These are phyloP conservation scores for Barnettozyma wickerhamii DNA, from an alignment of 805 yeast species.

Conservation along the genomic window DNA sequence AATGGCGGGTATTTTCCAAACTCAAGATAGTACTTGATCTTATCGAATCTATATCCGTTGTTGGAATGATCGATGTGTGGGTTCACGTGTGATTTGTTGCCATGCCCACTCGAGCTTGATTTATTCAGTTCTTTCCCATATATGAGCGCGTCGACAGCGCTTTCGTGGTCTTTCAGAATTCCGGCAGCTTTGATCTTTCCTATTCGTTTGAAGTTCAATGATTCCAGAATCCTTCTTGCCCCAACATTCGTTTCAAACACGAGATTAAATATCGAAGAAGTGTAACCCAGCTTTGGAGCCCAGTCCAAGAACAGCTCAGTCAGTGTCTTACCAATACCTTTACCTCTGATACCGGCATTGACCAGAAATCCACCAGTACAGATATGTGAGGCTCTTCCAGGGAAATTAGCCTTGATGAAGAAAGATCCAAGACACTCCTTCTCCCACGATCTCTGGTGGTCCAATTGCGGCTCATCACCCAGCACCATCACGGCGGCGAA, in stretches of 20 bases:
- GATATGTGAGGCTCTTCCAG: conserved; percentile 91
- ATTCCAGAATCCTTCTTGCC: conserved; percentile 74
- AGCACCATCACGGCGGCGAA: conserved; percentile 73
- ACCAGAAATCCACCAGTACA: conserved; percentile 87
- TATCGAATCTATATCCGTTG: conserved; percentile 61
- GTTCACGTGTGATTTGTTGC: conserved; percentile 4
- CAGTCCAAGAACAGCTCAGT: conserved; percentile 83
- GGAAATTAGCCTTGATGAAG: conserved; percentile 80
- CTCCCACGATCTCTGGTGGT: conserved; percentile 73
- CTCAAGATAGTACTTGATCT: conserved; percentile 70
- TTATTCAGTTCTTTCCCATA: conserved; percentile 78
- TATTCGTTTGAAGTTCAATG: conserved; percentile 67
- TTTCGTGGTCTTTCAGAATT: conserved; percentile 75
- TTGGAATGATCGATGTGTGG: conserved; percentile 25
- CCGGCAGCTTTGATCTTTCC: conserved; percentile 89
- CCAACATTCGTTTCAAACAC: conserved; percentile 87
- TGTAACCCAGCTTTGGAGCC: conserved; percentile 88
- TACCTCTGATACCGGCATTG: conserved; percentile 88
- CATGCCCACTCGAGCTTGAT: conserved; percentile 32
- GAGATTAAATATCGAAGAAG: conserved; percentile 76
- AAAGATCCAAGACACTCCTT: conserved; percentile 89
- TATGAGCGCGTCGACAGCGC: conserved; percentile 81
- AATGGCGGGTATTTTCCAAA: conserved; percentile 84
- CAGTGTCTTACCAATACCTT: conserved; percentile 84
- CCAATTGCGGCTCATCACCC: conserved; percentile 64